A percentile compares a stretch with the other conserved stretches of the same genome.
phyloP scores from a whole-genome alignment of 768 basidiomycete species.

The Suillus placidus region DNA sequence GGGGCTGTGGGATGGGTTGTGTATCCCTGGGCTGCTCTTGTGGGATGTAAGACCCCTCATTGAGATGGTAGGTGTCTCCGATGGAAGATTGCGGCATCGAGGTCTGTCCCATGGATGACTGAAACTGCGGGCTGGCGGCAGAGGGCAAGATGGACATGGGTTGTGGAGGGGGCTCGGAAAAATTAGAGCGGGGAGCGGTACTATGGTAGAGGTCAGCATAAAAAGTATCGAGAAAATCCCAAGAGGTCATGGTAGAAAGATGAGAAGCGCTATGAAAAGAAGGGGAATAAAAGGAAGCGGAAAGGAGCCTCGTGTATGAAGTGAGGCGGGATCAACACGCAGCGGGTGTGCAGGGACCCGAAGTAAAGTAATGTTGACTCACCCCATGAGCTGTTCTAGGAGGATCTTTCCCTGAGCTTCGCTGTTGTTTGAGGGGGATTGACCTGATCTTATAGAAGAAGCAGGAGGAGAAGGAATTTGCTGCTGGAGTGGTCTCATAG shows the following conservation, averaged over 20 bases:
- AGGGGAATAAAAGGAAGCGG: conserved; percentile 25
- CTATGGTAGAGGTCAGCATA: conserved; percentile 38
- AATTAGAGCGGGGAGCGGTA: conserved; percentile 51
- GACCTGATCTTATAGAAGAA: conserved; percentile 54
- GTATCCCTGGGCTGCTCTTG: conserved; percentile 31
- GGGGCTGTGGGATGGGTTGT: conserved; percentile 28
- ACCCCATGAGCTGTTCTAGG: conserved; percentile 86
- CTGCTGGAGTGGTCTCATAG: conserved; percentile 29
- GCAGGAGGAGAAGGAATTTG: conserved; percentile 75
- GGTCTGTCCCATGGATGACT: conserved; percentile 14
- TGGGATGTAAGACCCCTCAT: conserved; percentile 34
- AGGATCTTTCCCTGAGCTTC: conserved; percentile 75
- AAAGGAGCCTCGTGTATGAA: conserved; percentile 29
- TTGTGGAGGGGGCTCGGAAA: conserved; percentile 49
- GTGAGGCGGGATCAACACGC: conserved; percentile 27
- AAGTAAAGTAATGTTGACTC: conserved; percentile 32
- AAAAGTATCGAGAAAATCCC: conserved; percentile 35
- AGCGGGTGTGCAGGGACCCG: neutral
- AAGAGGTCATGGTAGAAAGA: conserved; percentile 33
- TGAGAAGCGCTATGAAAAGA: conserved; percentile 17
- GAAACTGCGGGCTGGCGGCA: conserved; percentile 53
- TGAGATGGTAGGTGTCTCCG: conserved; percentile 40
- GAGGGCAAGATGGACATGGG: conserved; percentile 34
- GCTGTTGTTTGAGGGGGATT: conserved; percentile 55
- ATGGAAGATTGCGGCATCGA: neutral